These are phyloP conservation scores for Suillus sp. DNA, from an alignment of 768 basidiomycete species.

Conservation along the genomic window DNA sequence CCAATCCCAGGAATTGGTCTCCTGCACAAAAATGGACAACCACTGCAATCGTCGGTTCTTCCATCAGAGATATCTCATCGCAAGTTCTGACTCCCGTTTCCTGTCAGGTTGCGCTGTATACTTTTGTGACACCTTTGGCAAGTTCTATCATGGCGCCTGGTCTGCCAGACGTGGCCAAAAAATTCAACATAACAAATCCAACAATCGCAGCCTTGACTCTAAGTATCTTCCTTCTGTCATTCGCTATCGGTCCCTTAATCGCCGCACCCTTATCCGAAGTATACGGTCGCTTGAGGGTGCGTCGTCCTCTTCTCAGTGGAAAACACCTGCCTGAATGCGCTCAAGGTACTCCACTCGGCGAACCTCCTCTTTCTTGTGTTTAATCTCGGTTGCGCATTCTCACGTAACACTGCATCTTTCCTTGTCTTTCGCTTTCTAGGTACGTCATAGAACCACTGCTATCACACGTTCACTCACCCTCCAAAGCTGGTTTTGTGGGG, in stretches of 20 bases:
- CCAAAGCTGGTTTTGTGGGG: conserved; percentile 61
- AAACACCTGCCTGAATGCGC: not conserved
- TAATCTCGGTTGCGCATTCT: not conserved
- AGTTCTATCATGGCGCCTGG: not conserved
- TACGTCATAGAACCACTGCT: conserved; percentile 34
- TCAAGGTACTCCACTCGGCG: not conserved
- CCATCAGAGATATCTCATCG: not conserved
- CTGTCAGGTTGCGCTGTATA: not conserved
- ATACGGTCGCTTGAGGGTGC: conserved; percentile 28
- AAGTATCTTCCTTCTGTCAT: not conserved
- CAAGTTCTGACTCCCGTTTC: not conserved
- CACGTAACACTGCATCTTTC: conserved; percentile 36
- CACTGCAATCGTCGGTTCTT: not conserved
- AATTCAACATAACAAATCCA: not conserved
- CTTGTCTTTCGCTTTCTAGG: conserved; percentile 70
- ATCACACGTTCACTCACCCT: not conserved
- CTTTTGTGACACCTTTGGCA: not conserved
- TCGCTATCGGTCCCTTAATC: not conserved
- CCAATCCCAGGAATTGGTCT: not conserved
- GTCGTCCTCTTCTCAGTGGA: not conserved
- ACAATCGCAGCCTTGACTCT: not conserved
- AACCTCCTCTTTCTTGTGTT: not conserved
- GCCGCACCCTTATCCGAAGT: not conserved
- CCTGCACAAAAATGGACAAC: not conserved
- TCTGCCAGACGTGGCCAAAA: not conserved